Base-by-base conservation (phyloP, 164 flowering plant species). In the Vitis cinerea region DNA sequence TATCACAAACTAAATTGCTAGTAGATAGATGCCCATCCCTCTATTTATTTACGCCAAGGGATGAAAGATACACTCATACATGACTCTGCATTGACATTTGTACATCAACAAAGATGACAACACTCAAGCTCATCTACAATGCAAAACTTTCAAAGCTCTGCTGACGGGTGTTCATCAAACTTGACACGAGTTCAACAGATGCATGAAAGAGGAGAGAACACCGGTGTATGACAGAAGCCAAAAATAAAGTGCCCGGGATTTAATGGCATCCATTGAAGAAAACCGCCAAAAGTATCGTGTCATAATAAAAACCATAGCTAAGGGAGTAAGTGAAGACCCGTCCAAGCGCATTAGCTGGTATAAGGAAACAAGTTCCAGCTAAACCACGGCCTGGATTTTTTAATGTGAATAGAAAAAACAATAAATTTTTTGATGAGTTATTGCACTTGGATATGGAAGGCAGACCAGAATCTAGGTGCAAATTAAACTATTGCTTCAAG, bases 281-380 rank as follows among this genome's bases (percentile, higher is more conserved):
- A 59, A 67, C 50, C 48, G 49, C 55, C 66, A 67, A 63, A 67
- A 73, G n/a, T 16, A 9, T 52, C 61, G 50, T 16, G 64, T 68
- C 64, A 17, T 16, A 37, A 61, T 13, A 50, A 63, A 63, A 11
- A 0, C 31, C 14, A 61, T 66, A 10, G 27, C 59, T 29, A 51
- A 50, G 13, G 51, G 37, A 16, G 19, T 10, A 29, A 65, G 50
- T 10, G 44, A 30, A 51, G 51, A 71, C 55, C 67, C 23, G 13
- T 71, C 64, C 65, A 64, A 48, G 48, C 23, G 17, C 15, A 29
- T 14, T 56, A 68, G 71, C 72, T 60, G 71, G 69, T 57, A 63
- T 53, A 16, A 60, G 49, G 57, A 63, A 59, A 65, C 75, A 71
- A 75, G 60, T 51, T 67, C 77, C 79, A 77, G 80, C 78, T 71